phyloP scores from a whole-genome alignment of 2,329 filamentous ascomycete species.

The Byssochlamys sp. region DNA sequence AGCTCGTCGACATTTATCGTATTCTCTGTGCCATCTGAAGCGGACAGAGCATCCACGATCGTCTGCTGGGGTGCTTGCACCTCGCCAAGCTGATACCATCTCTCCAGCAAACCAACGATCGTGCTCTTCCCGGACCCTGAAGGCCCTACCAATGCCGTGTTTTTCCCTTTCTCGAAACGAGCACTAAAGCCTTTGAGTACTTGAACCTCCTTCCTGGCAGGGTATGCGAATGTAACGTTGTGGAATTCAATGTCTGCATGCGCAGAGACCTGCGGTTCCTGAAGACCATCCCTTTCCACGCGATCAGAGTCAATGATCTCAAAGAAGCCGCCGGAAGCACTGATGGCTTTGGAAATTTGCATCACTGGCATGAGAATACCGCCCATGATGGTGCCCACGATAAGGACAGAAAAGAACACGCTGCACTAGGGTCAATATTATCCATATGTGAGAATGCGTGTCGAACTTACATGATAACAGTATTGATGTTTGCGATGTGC shows the following conservation, averaged over 20 bases:
- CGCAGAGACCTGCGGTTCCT: slow-evolving; percentile 42
- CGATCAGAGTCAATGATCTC: slow-evolving; percentile 21
- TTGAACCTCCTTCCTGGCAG: slow-evolving; percentile 33
- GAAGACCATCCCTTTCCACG: slow-evolving; percentile 29
- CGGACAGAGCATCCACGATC: neutral
- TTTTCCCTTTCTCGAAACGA: slow-evolving; percentile 26
- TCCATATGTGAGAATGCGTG: neutral
- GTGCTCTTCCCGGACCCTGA: slow-evolving; percentile 40
- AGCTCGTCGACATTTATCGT: neutral
- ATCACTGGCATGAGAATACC: slow-evolving; percentile 25
- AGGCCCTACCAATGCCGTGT: slow-evolving; percentile 37
- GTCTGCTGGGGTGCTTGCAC: neutral
- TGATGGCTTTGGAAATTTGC: slow-evolving; percentile 25
- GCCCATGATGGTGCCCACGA: slow-evolving; percentile 18
- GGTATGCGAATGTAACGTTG: slow-evolving; percentile 64
- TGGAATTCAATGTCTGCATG: slow-evolving; percentile 50
- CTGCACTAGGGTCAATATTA: neutral
- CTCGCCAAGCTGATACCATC: slow-evolving; percentile 32
- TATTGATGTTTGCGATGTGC: slow-evolving; percentile 24
- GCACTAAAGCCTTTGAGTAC: slow-evolving; percentile 28
- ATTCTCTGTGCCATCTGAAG: neutral
- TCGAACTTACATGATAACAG: slow-evolving; percentile 25
- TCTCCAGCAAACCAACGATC: slow-evolving; percentile 33
- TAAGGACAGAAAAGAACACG: slow-evolving; percentile 5
- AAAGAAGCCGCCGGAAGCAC: slow-evolving; percentile 23